These are phyloP conservation scores for Sclerotinia subarctica DNA, from an alignment of 2,329 filamentous ascomycete genomes.

Conservation along the genomic window DNA sequence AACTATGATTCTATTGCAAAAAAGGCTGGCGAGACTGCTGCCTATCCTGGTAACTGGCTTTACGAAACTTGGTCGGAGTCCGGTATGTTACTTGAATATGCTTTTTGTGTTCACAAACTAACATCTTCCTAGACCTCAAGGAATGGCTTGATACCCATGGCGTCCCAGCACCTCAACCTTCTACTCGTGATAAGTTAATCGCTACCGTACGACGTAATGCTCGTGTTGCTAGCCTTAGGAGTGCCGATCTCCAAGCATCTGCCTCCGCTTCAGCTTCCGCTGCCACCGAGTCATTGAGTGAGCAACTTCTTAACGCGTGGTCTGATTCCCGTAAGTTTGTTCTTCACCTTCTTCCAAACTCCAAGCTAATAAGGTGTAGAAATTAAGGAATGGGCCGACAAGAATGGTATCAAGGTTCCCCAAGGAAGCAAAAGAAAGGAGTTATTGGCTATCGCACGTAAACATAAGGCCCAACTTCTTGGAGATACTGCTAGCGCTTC, in stretches of 20 bases:
- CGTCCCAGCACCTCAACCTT: conserved; percentile 79
- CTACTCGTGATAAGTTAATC: conserved; percentile 81
- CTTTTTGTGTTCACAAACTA: conserved; percentile 16
- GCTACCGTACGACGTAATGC: conserved; percentile 88
- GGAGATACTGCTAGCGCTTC: conserved; percentile 60
- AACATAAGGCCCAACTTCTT: conserved; percentile 71
- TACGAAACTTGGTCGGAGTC: conserved; percentile 88
- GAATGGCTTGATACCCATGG: conserved; percentile 88
- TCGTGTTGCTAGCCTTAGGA: conserved; percentile 68
- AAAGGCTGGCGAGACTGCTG: conserved; percentile 67
- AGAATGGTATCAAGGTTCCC: conserved; percentile 84
- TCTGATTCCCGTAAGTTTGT: conserved; percentile 58
- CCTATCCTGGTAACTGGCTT: conserved; percentile 95
- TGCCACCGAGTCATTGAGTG: conserved; percentile 72
- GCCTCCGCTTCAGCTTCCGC: conserved; percentile 63
- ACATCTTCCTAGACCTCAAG: conserved; percentile 65
- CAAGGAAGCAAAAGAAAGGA: conserved; percentile 88
- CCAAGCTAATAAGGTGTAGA: conserved; percentile 42
- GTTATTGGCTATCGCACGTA: conserved; percentile 82
- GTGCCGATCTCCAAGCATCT: conserved; percentile 58
- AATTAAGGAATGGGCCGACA: conserved; percentile 89
- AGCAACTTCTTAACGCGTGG: conserved; percentile 87
- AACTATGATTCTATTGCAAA: conserved; percentile 79
- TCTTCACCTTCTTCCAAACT: not conserved
- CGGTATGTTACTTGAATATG: conserved; percentile 27